A percentile compares a stretch with the other conserved stretches of the same genome.
Conservation (phyloP, 2,329 filamentous ascomycete genomes). For the Alternaria incomplexa region DNA sequence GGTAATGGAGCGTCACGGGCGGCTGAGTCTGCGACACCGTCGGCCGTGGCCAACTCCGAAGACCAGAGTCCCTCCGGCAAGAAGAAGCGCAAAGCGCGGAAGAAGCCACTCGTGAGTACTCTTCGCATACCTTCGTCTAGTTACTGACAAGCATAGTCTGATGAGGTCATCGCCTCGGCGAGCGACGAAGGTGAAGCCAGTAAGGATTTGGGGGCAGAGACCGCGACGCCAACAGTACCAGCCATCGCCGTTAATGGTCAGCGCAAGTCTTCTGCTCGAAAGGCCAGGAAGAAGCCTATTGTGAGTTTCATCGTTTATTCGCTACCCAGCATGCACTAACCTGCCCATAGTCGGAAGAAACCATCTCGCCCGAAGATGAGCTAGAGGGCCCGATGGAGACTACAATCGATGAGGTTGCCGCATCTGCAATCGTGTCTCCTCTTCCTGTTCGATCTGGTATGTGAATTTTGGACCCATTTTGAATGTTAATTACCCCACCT, state of each 20-base stretch:
- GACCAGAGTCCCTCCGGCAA: slow-evolving; percentile 32
- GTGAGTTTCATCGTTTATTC: slow-evolving; percentile 23
- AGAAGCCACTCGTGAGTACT: slow-evolving; percentile 35
- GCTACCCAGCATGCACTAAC: slow-evolving; percentile 5
- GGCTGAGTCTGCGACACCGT: slow-evolving; percentile 22
- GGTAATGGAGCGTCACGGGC: slow-evolving; percentile 26
- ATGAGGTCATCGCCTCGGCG: slow-evolving; percentile 41
- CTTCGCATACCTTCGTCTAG: background rate
- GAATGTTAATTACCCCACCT: background rate
- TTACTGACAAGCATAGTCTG: slow-evolving; percentile 31
- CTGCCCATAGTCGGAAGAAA: slow-evolving; percentile 33
- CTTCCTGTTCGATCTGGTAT: slow-evolving; percentile 36
- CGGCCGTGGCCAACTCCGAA: slow-evolving; percentile 22
- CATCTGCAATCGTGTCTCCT: slow-evolving; percentile 22
- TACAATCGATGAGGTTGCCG: slow-evolving; percentile 20
- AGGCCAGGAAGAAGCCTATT: slow-evolving; percentile 37
- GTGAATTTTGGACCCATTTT: slow-evolving; percentile 13
- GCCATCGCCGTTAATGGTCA: slow-evolving; percentile 23
- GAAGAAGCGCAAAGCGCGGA: slow-evolving; percentile 36
- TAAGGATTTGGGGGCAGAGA: slow-evolving; percentile 19
- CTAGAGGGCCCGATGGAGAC: slow-evolving; percentile 29
- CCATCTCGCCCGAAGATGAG: slow-evolving; percentile 38
- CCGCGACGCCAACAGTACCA: slow-evolving; percentile 17
- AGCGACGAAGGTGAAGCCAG: slow-evolving; percentile 28
- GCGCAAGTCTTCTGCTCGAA: slow-evolving; percentile 35